Conservation (phyloP, 768 basidiomycete species). For the Hypholoma fasciculare region DNA sequence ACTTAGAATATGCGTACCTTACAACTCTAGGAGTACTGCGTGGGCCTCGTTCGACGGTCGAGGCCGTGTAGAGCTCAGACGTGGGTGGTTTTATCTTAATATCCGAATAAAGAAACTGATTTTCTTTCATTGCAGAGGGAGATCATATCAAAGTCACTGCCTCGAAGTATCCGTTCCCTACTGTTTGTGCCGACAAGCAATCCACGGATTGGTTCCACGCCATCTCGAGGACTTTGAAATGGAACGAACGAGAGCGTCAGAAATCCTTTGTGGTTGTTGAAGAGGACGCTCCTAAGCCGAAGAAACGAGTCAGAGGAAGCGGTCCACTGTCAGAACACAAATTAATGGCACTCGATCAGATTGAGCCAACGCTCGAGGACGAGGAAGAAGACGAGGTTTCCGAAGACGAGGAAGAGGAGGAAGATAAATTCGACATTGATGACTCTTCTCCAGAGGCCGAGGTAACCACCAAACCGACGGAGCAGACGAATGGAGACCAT, state of each 20-base stretch:
- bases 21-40: constrained; percentile 96
- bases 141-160: constrained; percentile 99
- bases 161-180: constrained; percentile 97
- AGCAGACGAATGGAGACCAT: neutral
- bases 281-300: constrained; percentile 60
- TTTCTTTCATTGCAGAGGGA: constrained; percentile 64
- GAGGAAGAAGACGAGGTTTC: constrained; percentile 52
- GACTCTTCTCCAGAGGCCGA: constrained; percentile 72
- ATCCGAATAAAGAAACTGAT: constrained; percentile 7
- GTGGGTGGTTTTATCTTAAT: constrained; percentile 46
- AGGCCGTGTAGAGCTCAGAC: constrained; percentile 93
- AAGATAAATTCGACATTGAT: constrained; percentile 91
- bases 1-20: constrained; percentile 96
- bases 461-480: constrained; percentile 17
- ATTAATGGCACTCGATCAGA: constrained; percentile 13
- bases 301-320: neutral
- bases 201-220: constrained; percentile 99
- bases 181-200: constrained; percentile 96
- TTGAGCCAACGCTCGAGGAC: constrained; percentile 34
- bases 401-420: constrained; percentile 56
- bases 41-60: constrained; percentile 99
- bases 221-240: constrained; percentile 94
- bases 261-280: constrained; percentile 99
- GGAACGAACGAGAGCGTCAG: constrained; percentile 98
- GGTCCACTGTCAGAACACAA: constrained; percentile 12